Evolutionary conservation across 352 stramenopile genomes (phyloP), one percentile per base, ranked within the genome.

Genomic region (Globisporangium yorkense): DNA sequence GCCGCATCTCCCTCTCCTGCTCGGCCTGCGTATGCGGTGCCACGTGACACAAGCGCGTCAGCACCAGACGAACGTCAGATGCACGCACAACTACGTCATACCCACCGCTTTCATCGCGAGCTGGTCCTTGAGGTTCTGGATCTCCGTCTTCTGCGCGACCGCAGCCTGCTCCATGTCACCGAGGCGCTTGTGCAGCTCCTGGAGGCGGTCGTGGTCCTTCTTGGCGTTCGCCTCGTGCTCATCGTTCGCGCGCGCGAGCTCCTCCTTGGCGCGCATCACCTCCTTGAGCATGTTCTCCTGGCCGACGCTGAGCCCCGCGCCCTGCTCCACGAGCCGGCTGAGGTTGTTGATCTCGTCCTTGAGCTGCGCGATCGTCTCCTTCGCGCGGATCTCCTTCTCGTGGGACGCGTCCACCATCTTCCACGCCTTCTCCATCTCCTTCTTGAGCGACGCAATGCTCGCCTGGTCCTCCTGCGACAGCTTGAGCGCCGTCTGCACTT

Each of bases 261-360:
- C 86, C 49, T 96, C 88, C 33, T 96, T 92, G 39, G 89, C 87
- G 21, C 84, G 87, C 65, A 97, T 87, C 7, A 97, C 85, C 61
- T 98, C 81, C 54, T 92, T 93, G 37, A 96, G 70, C 79, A 96
- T 91, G 58, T 90, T 98, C 56, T 99, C 95, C 70, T 98, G 92
- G 2, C 87, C 86, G 55, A 96, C 84, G 54, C 73, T 96, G 43
- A 97, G 65, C 27, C 90, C 94, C 5, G 92, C 89, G 44, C 89
- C 92, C 77, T 98, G 96, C 61, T 98, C 92, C 2, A 98, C 89
- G 39, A 98, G 85, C n/a, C 95, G 80, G 59, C 88, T 97, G 45
- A 98, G 79, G 69, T 98, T 97, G 20, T 91, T 78, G 56, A 98
- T 96, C 70, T 99, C 95, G 29, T 98, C 89, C 70, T 98, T 98